Percentiles rank a stretch among this genome's conserved stretches.
Evolutionary conservation across 2,329 filamentous ascomycete genomes (phyloP).

Genomic region (Paracoccidioides lutzii): DNA sequence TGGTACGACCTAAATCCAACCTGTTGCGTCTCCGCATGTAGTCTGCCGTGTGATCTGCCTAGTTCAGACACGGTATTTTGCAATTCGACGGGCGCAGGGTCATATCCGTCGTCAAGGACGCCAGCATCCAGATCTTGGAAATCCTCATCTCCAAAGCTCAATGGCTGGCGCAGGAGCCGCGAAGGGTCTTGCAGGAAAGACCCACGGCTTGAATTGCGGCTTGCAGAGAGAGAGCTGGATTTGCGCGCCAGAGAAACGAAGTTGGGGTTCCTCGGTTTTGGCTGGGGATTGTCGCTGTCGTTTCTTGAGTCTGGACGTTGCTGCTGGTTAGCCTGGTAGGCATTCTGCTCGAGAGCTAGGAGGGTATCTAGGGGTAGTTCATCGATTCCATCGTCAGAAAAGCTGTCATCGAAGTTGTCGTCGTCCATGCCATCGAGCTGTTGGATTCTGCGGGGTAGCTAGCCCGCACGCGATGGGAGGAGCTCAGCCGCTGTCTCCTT

Average conservation of each 20-base stretch:
- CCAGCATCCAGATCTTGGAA: conserved; percentile 33
- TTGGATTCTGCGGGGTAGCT: conserved; percentile 5
- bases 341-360: conserved; percentile 34
- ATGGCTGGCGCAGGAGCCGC: conserved; percentile 16
- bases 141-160: conserved; percentile 31
- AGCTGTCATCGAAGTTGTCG: conserved; percentile 35
- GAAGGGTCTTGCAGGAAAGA: conserved; percentile 7
- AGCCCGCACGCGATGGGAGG: background rate
- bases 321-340: conserved; percentile 32
- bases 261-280: conserved; percentile 3
- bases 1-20: background rate
- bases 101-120: conserved; percentile 27
- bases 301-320: conserved; percentile 14
- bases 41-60: background rate
- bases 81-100: conserved; percentile 16
- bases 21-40: background rate
- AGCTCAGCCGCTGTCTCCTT: background rate
- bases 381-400: conserved; percentile 36
- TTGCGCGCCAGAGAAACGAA: background rate
- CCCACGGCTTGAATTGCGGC: background rate
- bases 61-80: conserved; percentile 6
- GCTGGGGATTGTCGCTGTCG: background rate
- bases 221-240: conserved; percentile 2
- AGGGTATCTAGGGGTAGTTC: conserved; percentile 31
- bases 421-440: conserved; percentile 31